These are phyloP conservation scores for Neonectria neomacrospora DNA, from an alignment of 2,329 filamentous ascomycete species.

Conservation along the genomic window DNA sequence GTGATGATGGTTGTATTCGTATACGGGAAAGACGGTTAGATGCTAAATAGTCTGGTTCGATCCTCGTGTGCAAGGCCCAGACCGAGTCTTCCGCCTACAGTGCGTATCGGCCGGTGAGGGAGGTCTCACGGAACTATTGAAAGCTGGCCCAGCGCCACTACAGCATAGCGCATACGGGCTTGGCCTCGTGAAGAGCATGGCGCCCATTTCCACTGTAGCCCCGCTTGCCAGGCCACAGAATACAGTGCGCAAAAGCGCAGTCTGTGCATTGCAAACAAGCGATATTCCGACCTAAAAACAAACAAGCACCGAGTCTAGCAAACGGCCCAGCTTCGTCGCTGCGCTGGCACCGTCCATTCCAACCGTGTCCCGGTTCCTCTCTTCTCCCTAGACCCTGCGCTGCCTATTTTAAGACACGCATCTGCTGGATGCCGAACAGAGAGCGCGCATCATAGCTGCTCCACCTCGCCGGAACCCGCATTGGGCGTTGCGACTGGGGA, in stretches of 20 bases:
- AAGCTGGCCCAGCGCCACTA: not conserved
- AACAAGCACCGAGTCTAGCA: not conserved
- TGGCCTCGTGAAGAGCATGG: not conserved
- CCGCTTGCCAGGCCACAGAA: not conserved
- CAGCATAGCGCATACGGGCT: not conserved
- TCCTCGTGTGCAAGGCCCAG: not conserved
- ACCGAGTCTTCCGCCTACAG: not conserved
- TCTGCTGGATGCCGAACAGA: conserved; percentile 3
- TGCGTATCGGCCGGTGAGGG: not conserved
- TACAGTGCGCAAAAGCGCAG: not conserved
- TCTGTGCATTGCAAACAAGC: not conserved
- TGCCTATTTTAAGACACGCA: conserved; percentile 1
- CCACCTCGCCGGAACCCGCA: conserved; percentile 10
- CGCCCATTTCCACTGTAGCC: not conserved
- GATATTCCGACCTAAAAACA: not conserved
- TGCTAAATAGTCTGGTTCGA: too few relatives aligned
- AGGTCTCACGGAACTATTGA: not conserved
- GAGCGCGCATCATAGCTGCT: not conserved
- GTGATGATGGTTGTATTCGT: not conserved
- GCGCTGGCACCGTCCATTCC: not conserved
- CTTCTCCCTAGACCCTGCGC: not conserved
- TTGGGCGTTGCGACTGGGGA: conserved; percentile 23
- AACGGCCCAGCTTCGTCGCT: not conserved
- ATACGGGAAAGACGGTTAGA: not conserved
- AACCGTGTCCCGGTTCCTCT: not conserved